Conservation (phyloP, 371 early-diverging fungal species). For the Haplosporangium sp. region DNA sequence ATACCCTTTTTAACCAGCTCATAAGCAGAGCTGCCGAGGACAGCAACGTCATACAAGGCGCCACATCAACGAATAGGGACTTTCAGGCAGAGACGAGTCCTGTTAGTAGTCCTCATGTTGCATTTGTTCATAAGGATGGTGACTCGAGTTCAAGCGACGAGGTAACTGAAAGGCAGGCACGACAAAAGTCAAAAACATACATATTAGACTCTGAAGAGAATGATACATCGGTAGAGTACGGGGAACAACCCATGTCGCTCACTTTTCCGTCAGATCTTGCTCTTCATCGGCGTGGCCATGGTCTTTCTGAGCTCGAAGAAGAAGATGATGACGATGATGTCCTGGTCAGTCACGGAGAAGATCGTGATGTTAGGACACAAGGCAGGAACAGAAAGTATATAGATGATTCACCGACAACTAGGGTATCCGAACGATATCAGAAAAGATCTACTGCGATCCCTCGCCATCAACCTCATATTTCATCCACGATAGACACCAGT, state of each 20-base stretch:
- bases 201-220: slow-evolving; percentile 15
- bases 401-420: slow-evolving; percentile 10
- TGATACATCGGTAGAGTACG: slow-evolving; percentile 10
- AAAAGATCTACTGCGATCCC: not conserved
- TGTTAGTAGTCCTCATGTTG: slow-evolving; percentile 13
- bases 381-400: not conserved
- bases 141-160: not conserved
- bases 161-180: too few relatives aligned
- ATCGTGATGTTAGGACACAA: not conserved
- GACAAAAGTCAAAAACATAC: not conserved
- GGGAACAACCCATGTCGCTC: slow-evolving; percentile 16
- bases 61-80: not conserved
- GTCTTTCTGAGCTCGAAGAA: slow-evolving; percentile 9
- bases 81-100: not conserved
- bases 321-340: slow-evolving; percentile 15
- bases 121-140: slow-evolving; percentile 12
- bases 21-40: not conserved
- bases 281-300: slow-evolving; percentile 30
- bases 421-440: not conserved
- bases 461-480: not conserved
- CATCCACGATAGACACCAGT: not conserved
- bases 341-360: not conserved
- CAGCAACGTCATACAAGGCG: not conserved
- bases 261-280: slow-evolving; percentile 51
- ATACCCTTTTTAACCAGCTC: slow-evolving; percentile 39